Evolutionary conservation across 129 eudicot species (phyloP).

Genomic region (Tagetes patula): DNA sequence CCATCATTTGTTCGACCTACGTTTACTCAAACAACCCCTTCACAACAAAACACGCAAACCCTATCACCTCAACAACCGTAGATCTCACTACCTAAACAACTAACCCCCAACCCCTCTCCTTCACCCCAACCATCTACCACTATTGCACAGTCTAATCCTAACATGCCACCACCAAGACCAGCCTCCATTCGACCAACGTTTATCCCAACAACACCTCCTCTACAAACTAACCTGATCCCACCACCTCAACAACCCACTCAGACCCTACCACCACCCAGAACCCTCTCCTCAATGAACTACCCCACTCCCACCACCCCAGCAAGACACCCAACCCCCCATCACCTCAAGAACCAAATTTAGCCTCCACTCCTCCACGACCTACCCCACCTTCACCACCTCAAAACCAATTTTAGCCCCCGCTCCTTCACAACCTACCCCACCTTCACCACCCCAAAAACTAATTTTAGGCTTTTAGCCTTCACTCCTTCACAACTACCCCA

Average conservation of each 20-base stretch:
- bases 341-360: too few relatives aligned
- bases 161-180: conserved; percentile 36
- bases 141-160: conserved; percentile 31
- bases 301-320: not conserved
- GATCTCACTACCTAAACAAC: too few relatives aligned
- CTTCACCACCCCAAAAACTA: conserved; percentile 20
- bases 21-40: too few relatives aligned
- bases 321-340: too few relatives aligned
- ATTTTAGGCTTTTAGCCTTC: not conserved
- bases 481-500: conserved; percentile 8
- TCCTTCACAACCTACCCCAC: conserved; percentile 8
- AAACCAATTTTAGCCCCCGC: conserved; percentile 15
- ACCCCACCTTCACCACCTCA: conserved; percentile 21
- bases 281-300: not conserved
- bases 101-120: conserved; percentile 24
- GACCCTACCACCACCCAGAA: not conserved
- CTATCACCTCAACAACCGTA: too few relatives aligned
- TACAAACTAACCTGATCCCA: conserved; percentile 24
- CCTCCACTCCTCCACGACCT: conserved; percentile 19
- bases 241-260: conserved; percentile 22
- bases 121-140: conserved; percentile 2
- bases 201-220: conserved; percentile 20
- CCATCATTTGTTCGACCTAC: too few relatives aligned
- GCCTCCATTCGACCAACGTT: conserved; percentile 39
- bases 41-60: too few relatives aligned